Percentiles rank a stretch among this genome's conserved stretches.
Conservation (phyloP, 2,329 filamentous ascomycete genomes). For the Trichoderma koningiopsis region DNA sequence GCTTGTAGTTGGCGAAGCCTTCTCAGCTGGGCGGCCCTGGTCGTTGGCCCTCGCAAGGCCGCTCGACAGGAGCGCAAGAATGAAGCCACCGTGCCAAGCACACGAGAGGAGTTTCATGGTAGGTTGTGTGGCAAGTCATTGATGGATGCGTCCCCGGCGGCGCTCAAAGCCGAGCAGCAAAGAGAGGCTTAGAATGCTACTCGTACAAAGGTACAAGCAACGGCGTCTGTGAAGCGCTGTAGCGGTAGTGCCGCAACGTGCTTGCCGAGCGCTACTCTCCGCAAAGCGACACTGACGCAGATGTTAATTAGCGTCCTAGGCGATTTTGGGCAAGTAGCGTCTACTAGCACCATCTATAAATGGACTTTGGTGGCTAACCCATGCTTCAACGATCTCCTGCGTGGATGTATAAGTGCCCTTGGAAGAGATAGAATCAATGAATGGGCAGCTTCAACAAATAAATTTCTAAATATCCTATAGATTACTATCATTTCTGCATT, state of each 20-base stretch:
- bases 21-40: neutral
- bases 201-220: neutral
- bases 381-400: neutral
- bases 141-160: neutral
- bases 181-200: neutral
- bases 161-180: neutral
- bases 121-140: slow-evolving; percentile 10
- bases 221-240: neutral
- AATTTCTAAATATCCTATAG: neutral
- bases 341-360: neutral
- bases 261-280: neutral
- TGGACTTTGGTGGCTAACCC: neutral
- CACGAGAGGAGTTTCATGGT: slow-evolving; percentile 22
- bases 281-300: neutral
- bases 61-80: neutral
- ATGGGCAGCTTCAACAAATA: neutral
- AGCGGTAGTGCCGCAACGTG: neutral
- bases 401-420: neutral
- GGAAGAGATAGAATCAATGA: neutral
- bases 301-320: neutral
- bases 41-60: slow-evolving; percentile 8
- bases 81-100: slow-evolving; percentile 8
- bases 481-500: neutral
- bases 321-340: neutral
- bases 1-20: neutral